A percentile compares a stretch with the other conserved stretches of the same genome.
These are phyloP conservation scores for Wickerhamiella dianesei DNA, from an alignment of 805 yeast species.

Conservation along the genomic window DNA sequence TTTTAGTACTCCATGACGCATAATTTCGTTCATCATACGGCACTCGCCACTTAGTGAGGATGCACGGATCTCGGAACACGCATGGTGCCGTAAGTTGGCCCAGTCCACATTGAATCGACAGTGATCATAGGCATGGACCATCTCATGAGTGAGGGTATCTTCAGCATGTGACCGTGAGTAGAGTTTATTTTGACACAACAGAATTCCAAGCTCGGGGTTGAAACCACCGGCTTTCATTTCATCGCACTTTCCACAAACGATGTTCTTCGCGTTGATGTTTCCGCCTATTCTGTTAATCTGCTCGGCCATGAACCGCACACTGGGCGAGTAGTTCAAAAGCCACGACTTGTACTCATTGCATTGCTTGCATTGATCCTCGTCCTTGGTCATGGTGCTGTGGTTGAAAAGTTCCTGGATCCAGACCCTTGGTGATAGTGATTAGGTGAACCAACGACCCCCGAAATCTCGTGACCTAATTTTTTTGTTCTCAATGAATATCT, in stretches of 20 bases:
- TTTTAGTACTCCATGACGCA: constrained; percentile 35
- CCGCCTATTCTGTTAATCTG: constrained; percentile 61
- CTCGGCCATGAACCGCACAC: constrained; percentile 74
- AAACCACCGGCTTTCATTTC: constrained; percentile 83
- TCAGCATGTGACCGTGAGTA: constrained; percentile 67
- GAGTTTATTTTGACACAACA: constrained; percentile 75
- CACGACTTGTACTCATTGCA: constrained; percentile 72
- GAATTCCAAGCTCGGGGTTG: constrained; percentile 76
- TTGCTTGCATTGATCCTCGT: constrained; percentile 52
- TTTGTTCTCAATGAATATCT: constrained; percentile 42
- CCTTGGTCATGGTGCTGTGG: constrained; percentile 24
- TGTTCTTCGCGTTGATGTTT: constrained; percentile 35
- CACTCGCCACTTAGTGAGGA: constrained; percentile 91
- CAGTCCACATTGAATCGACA: constrained; percentile 79
- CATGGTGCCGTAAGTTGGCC: constrained; percentile 77
- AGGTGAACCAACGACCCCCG: no score
- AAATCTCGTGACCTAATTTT: not conserved
- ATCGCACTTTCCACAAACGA: constrained; percentile 72
- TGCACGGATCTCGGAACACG: constrained; percentile 93
- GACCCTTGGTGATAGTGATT: no score
- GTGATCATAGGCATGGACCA: constrained; percentile 87
- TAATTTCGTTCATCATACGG: constrained; percentile 72
- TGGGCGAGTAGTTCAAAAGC: constrained; percentile 62
- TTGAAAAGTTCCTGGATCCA: no score
- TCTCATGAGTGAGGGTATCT: constrained; percentile 83